phyloP scores from a whole-genome alignment of 371 early-diverging fungal genomes.

The Apophysomyces ossiformis region DNA sequence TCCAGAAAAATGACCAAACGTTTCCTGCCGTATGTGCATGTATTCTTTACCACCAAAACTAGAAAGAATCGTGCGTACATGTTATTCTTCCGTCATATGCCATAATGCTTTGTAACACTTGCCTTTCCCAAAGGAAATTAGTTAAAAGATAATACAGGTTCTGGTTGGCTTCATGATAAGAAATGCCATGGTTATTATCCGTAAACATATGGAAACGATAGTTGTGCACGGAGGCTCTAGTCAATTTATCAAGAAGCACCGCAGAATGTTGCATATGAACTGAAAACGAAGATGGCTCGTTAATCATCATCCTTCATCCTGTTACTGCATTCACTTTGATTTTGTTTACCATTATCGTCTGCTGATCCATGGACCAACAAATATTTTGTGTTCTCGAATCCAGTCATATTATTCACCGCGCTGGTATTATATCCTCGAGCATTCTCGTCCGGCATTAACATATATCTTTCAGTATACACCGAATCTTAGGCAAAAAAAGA shows the following conservation, averaged over 20 bases:
- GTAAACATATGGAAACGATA: constrained; percentile 87
- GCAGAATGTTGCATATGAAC: constrained; percentile 72
- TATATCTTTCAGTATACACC: constrained; percentile 96
- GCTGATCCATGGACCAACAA: constrained; percentile 92
- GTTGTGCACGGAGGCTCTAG: constrained; percentile 65
- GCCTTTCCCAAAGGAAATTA: constrained; percentile 53
- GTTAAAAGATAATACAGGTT: constrained; percentile 61
- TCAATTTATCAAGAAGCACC: constrained; percentile 60
- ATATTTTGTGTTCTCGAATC: constrained; percentile 79
- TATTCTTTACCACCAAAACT: constrained; percentile 56
- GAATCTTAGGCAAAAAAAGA: constrained; percentile 60
- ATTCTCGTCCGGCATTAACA: constrained; percentile 87
- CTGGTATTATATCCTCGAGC: constrained; percentile 78
- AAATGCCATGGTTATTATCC: constrained; percentile 92
- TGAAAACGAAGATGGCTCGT: constrained; percentile 42
- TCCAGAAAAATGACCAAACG: constrained; percentile 40
- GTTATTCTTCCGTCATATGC: neutral
- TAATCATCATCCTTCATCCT: too few relatives aligned
- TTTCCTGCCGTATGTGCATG: constrained; percentile 43
- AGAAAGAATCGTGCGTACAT: neutral
- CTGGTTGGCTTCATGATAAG: constrained; percentile 66
- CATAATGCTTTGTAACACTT: neutral
- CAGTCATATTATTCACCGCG: constrained; percentile 81
- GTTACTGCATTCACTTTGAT: neutral
- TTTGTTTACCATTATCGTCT: constrained; percentile 74